Percentiles rank a stretch among this genome's conserved stretches.
phyloP scores from a whole-genome alignment of 2,329 filamentous ascomycete species.

The Colletotrichum sp. region DNA sequence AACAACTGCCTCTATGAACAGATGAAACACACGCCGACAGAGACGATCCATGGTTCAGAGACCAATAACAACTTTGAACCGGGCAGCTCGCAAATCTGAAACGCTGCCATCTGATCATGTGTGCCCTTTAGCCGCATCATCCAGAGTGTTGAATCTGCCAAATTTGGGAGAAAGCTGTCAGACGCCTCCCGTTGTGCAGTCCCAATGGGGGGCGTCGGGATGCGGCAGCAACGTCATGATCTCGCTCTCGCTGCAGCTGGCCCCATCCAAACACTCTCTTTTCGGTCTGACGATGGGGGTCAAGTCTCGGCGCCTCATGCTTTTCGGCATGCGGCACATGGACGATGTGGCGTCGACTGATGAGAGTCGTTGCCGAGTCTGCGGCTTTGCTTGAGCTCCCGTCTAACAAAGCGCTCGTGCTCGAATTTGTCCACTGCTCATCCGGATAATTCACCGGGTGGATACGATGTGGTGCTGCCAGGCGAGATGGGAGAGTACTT shows the following conservation, averaged over 20 bases:
- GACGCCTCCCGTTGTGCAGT: not conserved
- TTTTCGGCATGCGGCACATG: slow-evolving; percentile 7
- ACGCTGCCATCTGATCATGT: slow-evolving; percentile 15
- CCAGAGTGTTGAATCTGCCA: not conserved
- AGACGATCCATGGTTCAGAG: not conserved
- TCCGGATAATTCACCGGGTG: slow-evolving; percentile 13
- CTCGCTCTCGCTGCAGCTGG: not conserved
- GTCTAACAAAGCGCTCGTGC: not conserved
- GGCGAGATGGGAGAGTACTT: slow-evolving; percentile 19
- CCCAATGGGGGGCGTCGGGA: not conserved
- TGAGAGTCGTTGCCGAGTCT: not conserved
- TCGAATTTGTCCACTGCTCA: not conserved
- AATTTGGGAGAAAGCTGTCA: not conserved
- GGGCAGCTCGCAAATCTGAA: not conserved
- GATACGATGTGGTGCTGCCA: slow-evolving; percentile 3
- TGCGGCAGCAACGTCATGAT: slow-evolving; percentile 5
- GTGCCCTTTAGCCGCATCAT: not conserved
- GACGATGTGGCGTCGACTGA: slow-evolving; percentile 10
- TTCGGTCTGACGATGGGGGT: not conserved
- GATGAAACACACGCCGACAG: slow-evolving; percentile 6
- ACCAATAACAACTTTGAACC: not conserved
- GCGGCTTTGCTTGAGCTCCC: not conserved
- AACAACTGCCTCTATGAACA: not conserved
- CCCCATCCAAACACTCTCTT: not conserved
- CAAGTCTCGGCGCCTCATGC: slow-evolving; percentile 8